Conservation (phyloP, 768 basidiomycete genomes). For the Lyophyllum shimeji region DNA sequence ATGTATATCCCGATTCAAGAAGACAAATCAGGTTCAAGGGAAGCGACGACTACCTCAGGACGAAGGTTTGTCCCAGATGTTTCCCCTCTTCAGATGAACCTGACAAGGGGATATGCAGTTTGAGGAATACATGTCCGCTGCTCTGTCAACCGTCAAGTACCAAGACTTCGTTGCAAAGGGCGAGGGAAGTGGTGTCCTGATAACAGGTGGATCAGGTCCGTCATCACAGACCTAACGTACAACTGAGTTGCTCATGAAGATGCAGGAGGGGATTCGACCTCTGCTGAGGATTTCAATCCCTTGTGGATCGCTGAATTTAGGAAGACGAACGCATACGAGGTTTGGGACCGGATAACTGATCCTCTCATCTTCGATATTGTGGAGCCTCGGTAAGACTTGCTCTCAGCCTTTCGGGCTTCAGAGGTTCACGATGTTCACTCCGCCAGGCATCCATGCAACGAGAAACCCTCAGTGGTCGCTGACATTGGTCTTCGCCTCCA, state of each 20-base stretch:
- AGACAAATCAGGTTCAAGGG: conserved; percentile 75
- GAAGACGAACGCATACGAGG: conserved; percentile 80
- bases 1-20: neutral
- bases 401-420: neutral
- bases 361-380: conserved; percentile 93
- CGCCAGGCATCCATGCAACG: conserved; percentile 87
- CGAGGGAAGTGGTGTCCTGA: conserved; percentile 60
- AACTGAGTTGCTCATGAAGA: neutral
- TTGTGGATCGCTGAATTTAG: conserved; percentile 89
- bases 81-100: neutral
- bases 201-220: conserved; percentile 61
- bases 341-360: conserved; percentile 92
- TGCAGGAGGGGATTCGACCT: conserved; percentile 55
- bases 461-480: conserved; percentile 83
- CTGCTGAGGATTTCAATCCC: conserved; percentile 80
- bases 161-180: conserved; percentile 79
- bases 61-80: conserved; percentile 52
- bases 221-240: conserved; percentile 2
- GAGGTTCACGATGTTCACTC: conserved; percentile 1
- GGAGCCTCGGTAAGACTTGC: conserved; percentile 71
- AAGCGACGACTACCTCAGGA: conserved; percentile 91
- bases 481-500: conserved; percentile 91
- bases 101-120: conserved; percentile 45
- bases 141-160: conserved; percentile 87
- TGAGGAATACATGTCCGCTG: conserved; percentile 92